Base-by-base conservation (phyloP, 2,329 filamentous ascomycete species). In the Fusarium sp. region DNA sequence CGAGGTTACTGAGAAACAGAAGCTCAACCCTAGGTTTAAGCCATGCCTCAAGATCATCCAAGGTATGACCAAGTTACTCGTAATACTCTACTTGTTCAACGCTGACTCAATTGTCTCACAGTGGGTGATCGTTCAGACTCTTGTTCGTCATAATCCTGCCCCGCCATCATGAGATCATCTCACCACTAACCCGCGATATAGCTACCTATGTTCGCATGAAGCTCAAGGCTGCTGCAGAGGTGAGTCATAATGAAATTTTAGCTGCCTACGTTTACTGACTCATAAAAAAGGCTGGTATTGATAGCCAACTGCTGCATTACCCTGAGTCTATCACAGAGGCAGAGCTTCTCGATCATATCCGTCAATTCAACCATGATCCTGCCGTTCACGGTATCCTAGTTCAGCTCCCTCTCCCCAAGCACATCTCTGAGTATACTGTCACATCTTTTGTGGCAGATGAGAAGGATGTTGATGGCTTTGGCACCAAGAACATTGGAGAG, bases 181-280 rank as follows among this genome's bases (percentile, higher is more conserved):
- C 46, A 64, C 64, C 64, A 72, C 72, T 72, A 62, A 74, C 64
- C 60, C 77, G 72, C 66, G 72, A 59, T 69, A 28, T 79, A 96
- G 93, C 92, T 80, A 98, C 96, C 59, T 99, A 99, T 93, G 96
- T 99, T 84, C 95, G 95, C 85, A 99, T 99, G 96, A 99, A 99
- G 87, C 86, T 98, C 80, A 99, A 98, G 89, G 96, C 96, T 75
- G 96, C 96, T 66, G 88, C 94, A 82, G 96, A 98, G 89, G 93
- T 95, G 86, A 77, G 85, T 60, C 28, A 56, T 9, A 15, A 11
- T 38, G 7, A 16, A 6, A 4, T 16, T 8, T 10, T 19, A n/a
- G 74, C 63, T 72, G 57, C 38, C 40, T 44, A 28, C 19, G 21
- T 13, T 54, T 30, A 57, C 38, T 50, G 30, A 53, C 43, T 40